Evolutionary conservation across 2,329 filamentous ascomycete genomes (phyloP).

Genomic region (Fusarium heterosporum): DNA sequence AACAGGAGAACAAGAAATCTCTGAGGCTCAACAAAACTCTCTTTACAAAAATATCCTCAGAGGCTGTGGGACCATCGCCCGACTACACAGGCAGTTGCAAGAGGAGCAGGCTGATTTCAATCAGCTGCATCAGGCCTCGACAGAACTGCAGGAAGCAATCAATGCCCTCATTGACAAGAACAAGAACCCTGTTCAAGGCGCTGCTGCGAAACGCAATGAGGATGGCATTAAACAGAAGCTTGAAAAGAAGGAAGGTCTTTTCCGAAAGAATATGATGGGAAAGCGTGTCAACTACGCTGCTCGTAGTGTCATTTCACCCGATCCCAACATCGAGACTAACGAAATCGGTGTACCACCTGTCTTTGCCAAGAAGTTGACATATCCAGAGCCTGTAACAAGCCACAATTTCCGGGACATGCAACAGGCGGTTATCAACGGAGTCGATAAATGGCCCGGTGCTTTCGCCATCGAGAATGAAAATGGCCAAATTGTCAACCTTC

Average conservation of each 20-base stretch:
- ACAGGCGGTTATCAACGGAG: constrained; percentile 94
- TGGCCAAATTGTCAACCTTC: constrained; percentile 88
- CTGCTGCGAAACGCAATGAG: constrained; percentile 81
- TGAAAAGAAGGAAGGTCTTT: constrained; percentile 98
- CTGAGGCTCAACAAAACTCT: constrained; percentile 88
- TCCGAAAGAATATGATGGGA: constrained; percentile 99
- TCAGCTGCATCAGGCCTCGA: constrained; percentile 84
- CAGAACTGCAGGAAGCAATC: constrained; percentile 86
- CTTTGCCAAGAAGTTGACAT: constrained; percentile 95
- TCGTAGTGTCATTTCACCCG: constrained; percentile 96
- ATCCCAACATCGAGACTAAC: constrained; percentile 98
- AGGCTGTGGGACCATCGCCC: constrained; percentile 77
- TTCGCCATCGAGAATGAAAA: constrained; percentile 96
- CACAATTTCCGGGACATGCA: constrained; percentile 98
- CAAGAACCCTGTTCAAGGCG: constrained; percentile 83
- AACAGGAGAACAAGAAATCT: constrained; percentile 82
- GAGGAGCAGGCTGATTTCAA: constrained; percentile 65
- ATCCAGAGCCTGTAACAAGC: constrained; percentile 95
- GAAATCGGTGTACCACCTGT: constrained; percentile 99
- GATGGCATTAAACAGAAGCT: constrained; percentile 98
- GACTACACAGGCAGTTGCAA: constrained; percentile 70
- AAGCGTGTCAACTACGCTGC: constrained; percentile 99
- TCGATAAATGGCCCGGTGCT: constrained; percentile 93
- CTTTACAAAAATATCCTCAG: constrained; percentile 88
- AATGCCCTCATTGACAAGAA: constrained; percentile 94